Evolutionary conservation across 2,329 filamentous ascomycete species (phyloP), one percentile per base, ranked within the genome.

Genomic region (Cordyceps cateniannulata): DNA sequence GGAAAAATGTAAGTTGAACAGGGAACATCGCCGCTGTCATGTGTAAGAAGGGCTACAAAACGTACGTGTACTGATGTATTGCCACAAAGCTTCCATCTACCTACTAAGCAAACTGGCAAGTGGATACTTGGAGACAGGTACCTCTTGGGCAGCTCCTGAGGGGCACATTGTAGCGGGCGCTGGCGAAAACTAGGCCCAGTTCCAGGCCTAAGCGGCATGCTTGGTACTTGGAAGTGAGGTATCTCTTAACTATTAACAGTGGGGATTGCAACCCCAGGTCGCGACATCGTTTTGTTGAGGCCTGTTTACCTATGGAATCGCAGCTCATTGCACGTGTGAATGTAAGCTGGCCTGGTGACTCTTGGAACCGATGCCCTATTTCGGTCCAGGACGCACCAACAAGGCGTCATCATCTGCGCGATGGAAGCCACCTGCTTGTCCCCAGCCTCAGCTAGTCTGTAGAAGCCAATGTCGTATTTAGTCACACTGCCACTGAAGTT

Each of bases 261-360:
- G 38, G 38, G 18, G 38, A 3, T n/a, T 42, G 6, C 18, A 16
- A 5, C 9, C 18, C 38, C 7, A 42, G n/a, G 40, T 20, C 16
- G 35, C 16, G 16, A 18, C 9, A 7, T 44, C 7, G 14, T 25
- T 29, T 48, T 40, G 32, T 16, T 35, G 25, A 45, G 56, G 20
- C 38, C 52, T 53, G n/a, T 22, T 22, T 22, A 48, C 55, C 55
- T 59, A 59, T 59, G 29, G 22, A 49, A 50, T 40, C 35, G 22
- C 45, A 51, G 48, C 25, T 44, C 38, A 45, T 32, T 44, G 56
- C 56, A 59, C 56, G 56, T 59, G 56, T 52, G 45, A 42, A 22
- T 29, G n/a, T 45, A 20, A n/a, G 40, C 40, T 10, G 32, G 40
- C 18, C 32, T 57, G 29, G 47, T 18, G 35, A 29, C 9, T 32